These are phyloP conservation scores for Chytriomyces hyalinus DNA, from an alignment of 192 early-diverging fungal genomes.

Conservation along the genomic window DNA sequence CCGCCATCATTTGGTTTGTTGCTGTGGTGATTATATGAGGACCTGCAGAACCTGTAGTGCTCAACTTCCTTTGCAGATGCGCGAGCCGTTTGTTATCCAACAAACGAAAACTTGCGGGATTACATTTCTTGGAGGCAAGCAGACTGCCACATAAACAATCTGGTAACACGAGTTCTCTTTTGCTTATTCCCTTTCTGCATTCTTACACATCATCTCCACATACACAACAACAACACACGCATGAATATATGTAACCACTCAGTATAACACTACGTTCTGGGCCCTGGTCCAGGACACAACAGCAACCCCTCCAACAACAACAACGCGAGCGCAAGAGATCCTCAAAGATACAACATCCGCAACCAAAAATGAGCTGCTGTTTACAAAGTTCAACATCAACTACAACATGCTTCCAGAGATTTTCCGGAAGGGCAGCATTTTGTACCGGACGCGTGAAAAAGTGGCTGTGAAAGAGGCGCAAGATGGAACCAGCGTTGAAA, in stretches of 20 bases:
- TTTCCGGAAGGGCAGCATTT: slow-evolving; percentile 86
- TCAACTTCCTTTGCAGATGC: slow-evolving; percentile 59
- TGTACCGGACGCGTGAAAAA: slow-evolving; percentile 60
- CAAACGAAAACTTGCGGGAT: slow-evolving; percentile 80
- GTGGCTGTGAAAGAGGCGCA: slow-evolving; percentile 23
- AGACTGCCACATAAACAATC: slow-evolving; percentile 72
- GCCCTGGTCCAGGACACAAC: slow-evolving; percentile 69
- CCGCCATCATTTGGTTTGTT: slow-evolving; percentile 75
- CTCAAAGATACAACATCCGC: slow-evolving; percentile 87
- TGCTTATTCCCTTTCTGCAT: not conserved
- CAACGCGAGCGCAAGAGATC: slow-evolving; percentile 74
- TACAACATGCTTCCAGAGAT: slow-evolving; percentile 83
- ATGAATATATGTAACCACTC: not conserved
- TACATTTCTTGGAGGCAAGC: slow-evolving; percentile 95
- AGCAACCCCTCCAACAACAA: slow-evolving; percentile 61
- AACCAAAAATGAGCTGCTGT: slow-evolving; percentile 92
- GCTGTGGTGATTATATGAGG: too few species aligned
- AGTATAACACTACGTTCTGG: slow-evolving; percentile 97
- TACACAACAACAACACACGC: not conserved
- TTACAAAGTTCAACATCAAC: slow-evolving; percentile 82
- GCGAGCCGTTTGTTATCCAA: slow-evolving; percentile 86
- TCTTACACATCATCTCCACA: not conserved
- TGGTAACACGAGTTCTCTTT: slow-evolving; percentile 34
- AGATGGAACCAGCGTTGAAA: slow-evolving; percentile 32
- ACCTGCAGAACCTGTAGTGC: not conserved